Evolutionary conservation across 148 eudicot genomes (phyloP).

Genomic region (Limonium bicolor): DNA sequence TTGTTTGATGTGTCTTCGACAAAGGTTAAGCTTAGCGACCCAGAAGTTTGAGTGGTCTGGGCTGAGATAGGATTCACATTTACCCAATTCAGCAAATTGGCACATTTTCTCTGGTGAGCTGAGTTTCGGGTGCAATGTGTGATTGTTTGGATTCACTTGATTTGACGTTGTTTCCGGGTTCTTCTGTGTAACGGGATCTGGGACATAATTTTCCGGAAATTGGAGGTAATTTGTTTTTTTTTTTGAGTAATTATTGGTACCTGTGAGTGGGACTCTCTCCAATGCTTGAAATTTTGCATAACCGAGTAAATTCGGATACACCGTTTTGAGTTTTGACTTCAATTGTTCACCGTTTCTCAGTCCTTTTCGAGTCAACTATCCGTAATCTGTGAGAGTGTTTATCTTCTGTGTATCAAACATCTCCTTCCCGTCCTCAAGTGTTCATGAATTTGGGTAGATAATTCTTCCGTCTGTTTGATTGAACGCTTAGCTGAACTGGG

Average conservation of each 20-base stretch:
- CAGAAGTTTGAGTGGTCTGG: too few relatives aligned
- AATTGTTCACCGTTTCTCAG: too few relatives aligned
- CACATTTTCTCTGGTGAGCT: neutral
- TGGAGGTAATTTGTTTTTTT: neutral
- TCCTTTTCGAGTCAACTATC: too few relatives aligned
- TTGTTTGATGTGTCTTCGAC: conserved; percentile 1
- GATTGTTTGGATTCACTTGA: neutral
- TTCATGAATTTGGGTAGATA: too few relatives aligned
- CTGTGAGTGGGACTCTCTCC: neutral
- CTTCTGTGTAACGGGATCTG: too few relatives aligned
- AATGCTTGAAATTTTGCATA: neutral
- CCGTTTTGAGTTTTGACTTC: neutral
- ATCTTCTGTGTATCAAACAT: too few relatives aligned
- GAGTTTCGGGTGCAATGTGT: too few relatives aligned
- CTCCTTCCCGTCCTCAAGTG: too few relatives aligned
- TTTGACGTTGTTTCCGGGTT: neutral
- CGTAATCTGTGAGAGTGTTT: too few relatives aligned
- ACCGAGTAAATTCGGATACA: neutral
- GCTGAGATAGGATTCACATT: neutral
- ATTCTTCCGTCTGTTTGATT: too few relatives aligned
- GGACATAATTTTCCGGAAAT: too few relatives aligned
- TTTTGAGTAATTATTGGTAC: neutral
- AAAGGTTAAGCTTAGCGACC: neutral
- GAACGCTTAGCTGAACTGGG: neutral
- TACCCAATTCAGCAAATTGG: neutral